These are phyloP conservation scores for Acanthochlamys bracteata DNA, from an alignment of 106 monocot species.

Conservation along the genomic window DNA sequence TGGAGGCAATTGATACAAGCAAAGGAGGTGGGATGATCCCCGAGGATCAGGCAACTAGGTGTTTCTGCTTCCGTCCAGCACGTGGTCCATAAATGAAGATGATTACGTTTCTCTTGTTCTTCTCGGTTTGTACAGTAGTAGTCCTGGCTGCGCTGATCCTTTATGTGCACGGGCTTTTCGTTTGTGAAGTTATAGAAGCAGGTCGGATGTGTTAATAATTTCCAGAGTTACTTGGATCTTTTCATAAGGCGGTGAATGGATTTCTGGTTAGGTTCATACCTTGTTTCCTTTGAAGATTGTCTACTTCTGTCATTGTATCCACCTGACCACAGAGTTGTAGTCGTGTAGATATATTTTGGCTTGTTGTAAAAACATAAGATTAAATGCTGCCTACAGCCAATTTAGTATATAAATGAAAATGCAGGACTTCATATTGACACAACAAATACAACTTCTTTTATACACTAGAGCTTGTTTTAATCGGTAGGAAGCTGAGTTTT, in stretches of 20 bases:
- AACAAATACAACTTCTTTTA: too few species aligned
- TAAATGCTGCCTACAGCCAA: too few species aligned
- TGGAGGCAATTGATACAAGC: conserved; percentile 48
- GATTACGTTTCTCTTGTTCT: background rate
- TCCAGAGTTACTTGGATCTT: too few species aligned
- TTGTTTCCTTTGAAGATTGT: background rate
- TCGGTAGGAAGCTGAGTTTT: too few species aligned
- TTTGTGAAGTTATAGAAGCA: background rate
- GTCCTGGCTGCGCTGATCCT: background rate
- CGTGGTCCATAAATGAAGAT: conserved; percentile 29
- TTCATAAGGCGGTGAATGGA: background rate
- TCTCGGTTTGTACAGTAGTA: background rate
- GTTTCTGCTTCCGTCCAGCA: conserved; percentile 32
- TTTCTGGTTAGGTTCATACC: background rate
- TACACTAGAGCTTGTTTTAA: too few species aligned
- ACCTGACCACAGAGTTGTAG: too few species aligned
- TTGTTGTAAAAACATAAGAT: too few species aligned
- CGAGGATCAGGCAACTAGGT: conserved; percentile 29
- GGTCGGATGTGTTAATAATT: too few species aligned
- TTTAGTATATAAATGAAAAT: too few species aligned
- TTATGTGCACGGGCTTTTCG: background rate
- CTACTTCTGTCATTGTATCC: background rate
- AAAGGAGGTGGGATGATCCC: conserved; percentile 66
- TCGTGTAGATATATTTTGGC: too few species aligned
- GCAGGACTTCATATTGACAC: too few species aligned